These are phyloP conservation scores for Bothriochloa decipiens DNA, from an alignment of 176 grass and related monocot species.

Conservation along the genomic window DNA sequence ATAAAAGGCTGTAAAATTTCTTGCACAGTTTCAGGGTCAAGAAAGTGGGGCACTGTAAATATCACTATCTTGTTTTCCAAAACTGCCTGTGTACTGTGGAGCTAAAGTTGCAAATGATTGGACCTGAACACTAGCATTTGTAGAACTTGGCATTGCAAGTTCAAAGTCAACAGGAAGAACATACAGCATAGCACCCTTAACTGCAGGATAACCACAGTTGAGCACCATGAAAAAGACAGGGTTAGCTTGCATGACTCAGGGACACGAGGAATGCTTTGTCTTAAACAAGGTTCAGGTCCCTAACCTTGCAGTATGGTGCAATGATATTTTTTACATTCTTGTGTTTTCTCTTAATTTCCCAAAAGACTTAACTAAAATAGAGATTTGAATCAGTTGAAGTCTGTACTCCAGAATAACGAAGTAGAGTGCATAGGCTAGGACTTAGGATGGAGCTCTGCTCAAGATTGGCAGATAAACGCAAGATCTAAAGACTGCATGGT, in stretches of 20 bases:
- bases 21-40: conserved; percentile 1
- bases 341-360: not conserved
- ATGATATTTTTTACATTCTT: not conserved
- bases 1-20: not conserved
- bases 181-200: not conserved
- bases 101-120: not conserved
- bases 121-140: not conserved
- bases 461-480: not conserved
- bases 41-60: not conserved
- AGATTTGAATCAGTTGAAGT: not conserved
- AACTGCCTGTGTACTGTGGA: not conserved
- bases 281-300: not conserved
- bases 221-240: not conserved
- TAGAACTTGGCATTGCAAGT: not conserved
- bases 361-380: not conserved
- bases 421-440: not conserved
- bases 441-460: not conserved
- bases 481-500: not conserved
- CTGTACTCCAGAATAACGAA: not conserved
- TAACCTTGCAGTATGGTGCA: not conserved
- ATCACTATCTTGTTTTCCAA: not conserved
- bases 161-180: not conserved
- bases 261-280: not conserved
- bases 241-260: not conserved
- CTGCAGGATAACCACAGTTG: not conserved